These are phyloP conservation scores for Stephania japonica DNA, from an alignment of 164 flowering plant species.

Conservation along the genomic window DNA sequence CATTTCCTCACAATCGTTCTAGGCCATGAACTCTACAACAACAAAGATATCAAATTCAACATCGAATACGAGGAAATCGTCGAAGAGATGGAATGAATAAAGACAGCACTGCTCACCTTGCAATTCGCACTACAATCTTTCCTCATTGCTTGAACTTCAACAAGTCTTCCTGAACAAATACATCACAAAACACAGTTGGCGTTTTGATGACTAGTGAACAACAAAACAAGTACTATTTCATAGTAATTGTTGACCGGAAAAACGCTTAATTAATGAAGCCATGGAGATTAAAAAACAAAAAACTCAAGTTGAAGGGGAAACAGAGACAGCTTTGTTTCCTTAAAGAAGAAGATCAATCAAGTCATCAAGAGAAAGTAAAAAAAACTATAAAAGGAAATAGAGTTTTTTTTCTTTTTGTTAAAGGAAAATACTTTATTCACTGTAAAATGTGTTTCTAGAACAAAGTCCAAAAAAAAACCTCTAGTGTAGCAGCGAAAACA, in stretches of 20 bases:
- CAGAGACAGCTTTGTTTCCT: conserved; percentile 24
- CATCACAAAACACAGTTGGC: neutral
- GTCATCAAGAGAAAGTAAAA: too few species aligned
- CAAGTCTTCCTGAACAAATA: conserved; percentile 9
- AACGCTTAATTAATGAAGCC: too few species aligned
- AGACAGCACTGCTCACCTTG: conserved; percentile 30
- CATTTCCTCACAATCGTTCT: conserved; percentile 53
- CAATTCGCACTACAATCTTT: conserved; percentile 19
- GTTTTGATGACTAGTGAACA: neutral
- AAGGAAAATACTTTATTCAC: too few species aligned
- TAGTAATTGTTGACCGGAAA: neutral
- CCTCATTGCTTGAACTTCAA: conserved; percentile 27
- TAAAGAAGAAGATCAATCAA: conserved; percentile 1
- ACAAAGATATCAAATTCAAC: too few species aligned
- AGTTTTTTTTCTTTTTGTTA: too few species aligned
- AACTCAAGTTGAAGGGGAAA: conserved; percentile 36
- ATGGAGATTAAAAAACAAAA: conserved; percentile 6
- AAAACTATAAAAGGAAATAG: too few species aligned
- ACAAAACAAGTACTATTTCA: neutral
- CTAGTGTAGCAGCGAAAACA: too few species aligned
- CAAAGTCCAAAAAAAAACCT: too few species aligned
- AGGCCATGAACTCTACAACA: conserved; percentile 59
- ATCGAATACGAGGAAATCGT: too few species aligned
- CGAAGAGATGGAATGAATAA: neutral
- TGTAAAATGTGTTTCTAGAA: too few species aligned